These are phyloP conservation scores for Tremella yokohamensis DNA, from an alignment of 768 basidiomycete species.

Conservation along the genomic window DNA sequence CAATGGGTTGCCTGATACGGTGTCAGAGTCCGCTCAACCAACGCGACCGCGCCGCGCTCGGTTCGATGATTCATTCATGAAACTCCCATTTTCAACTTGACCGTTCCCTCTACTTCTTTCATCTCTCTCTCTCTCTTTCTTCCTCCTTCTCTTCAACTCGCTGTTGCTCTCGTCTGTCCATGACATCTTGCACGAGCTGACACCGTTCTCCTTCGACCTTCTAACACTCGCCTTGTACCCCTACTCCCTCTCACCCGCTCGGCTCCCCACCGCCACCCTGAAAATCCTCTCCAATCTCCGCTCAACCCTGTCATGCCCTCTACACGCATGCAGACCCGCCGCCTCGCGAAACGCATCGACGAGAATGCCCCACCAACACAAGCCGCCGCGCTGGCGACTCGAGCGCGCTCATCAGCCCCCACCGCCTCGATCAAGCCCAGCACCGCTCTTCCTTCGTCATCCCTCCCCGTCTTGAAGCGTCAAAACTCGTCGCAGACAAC, in stretches of 20 bases:
- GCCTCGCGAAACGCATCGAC: slow-evolving; percentile 30
- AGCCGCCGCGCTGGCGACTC: slow-evolving; percentile 10
- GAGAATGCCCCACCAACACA: slow-evolving; percentile 41
- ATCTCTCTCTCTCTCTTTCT: slow-evolving; percentile 6
- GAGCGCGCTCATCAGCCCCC: slow-evolving; percentile 10
- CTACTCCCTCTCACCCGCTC: neutral
- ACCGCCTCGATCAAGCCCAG: neutral
- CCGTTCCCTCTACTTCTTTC: neutral
- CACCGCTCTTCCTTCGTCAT: slow-evolving; percentile 14
- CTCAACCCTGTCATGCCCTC: neutral
- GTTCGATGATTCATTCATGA: too few relatives aligned
- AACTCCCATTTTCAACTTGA: neutral
- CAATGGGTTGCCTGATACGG: too few relatives aligned
- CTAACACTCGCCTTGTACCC: neutral
- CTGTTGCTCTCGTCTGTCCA: neutral
- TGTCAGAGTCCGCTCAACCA: too few relatives aligned
- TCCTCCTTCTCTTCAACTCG: neutral
- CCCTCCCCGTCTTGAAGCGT: slow-evolving; percentile 39
- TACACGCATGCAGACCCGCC: slow-evolving; percentile 31
- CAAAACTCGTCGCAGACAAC: slow-evolving; percentile 19
- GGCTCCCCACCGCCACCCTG: neutral
- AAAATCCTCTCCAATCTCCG: neutral
- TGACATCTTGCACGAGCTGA: neutral
- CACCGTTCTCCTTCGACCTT: slow-evolving; percentile 2
- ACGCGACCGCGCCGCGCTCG: too few relatives aligned